Evolutionary conservation across 2,329 filamentous ascomycete species (phyloP).

Genomic region (Fusarium scirpi): DNA sequence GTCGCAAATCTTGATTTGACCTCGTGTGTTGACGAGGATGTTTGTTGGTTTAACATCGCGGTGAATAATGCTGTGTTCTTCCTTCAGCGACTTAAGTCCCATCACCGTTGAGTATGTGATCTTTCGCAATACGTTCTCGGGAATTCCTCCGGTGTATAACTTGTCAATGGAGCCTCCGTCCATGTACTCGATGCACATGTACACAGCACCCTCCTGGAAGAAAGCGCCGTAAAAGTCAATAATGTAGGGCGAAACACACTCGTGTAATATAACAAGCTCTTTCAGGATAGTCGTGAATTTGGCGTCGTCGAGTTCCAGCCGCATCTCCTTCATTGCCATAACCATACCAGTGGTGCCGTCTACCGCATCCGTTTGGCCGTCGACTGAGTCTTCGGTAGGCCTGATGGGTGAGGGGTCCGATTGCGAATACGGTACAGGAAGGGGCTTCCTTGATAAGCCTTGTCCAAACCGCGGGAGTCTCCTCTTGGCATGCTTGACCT

Average conservation of each 20-base stretch:
- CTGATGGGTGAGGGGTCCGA: slow-evolving; percentile 53
- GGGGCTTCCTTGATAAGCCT: slow-evolving; percentile 64
- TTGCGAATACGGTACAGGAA: slow-evolving; percentile 53
- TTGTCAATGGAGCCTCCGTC: slow-evolving; percentile 98
- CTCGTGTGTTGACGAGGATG: slow-evolving; percentile 88
- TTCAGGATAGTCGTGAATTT: slow-evolving; percentile 98
- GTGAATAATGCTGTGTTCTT: slow-evolving; percentile 99
- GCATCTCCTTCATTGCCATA: slow-evolving; percentile 99
- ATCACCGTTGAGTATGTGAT: slow-evolving; percentile 91
- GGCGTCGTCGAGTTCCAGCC: slow-evolving; percentile 92
- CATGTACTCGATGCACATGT: slow-evolving; percentile 99
- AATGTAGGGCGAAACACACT: slow-evolving; percentile 94
- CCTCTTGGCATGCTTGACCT: slow-evolving; percentile 85
- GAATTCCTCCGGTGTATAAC: slow-evolving; percentile 89
- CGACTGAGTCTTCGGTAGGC: slow-evolving; percentile 46
- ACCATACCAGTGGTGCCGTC: slow-evolving; percentile 76
- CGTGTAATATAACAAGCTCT: slow-evolving; percentile 95
- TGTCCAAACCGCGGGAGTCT: slow-evolving; percentile 68
- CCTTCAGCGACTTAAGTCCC: slow-evolving; percentile 92
- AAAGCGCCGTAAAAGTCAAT: slow-evolving; percentile 99
- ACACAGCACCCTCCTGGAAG: slow-evolving; percentile 98
- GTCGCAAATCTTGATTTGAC: slow-evolving; percentile 97
- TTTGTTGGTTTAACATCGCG: slow-evolving; percentile 99
- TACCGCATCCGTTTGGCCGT: slow-evolving; percentile 47
- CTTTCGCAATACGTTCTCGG: slow-evolving; percentile 88